phyloP scores from a whole-genome alignment of 352 stramenopile species.

The Globisporangium takayamanum region DNA sequence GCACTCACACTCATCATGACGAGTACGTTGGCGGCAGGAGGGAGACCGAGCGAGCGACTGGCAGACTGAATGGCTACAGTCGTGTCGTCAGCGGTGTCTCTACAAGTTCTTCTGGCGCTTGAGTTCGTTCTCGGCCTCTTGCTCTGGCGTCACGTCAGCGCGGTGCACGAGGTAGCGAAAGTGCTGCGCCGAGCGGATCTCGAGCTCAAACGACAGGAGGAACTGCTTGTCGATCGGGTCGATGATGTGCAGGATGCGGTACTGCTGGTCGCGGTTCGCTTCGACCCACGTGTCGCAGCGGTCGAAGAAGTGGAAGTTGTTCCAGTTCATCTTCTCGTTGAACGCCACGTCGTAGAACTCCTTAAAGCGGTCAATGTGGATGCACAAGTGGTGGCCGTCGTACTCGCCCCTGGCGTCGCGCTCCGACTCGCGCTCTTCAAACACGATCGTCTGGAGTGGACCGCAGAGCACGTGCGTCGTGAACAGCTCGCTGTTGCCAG shows the following conservation, averaged over 20 bases:
- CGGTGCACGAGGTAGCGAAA: slow-evolving; percentile 65
- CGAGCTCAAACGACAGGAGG: slow-evolving; percentile 61
- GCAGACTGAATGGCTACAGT: too few species aligned
- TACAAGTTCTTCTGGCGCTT: slow-evolving; percentile 59
- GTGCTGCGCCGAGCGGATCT: slow-evolving; percentile 64
- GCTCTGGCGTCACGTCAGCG: slow-evolving; percentile 37
- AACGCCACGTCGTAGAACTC: slow-evolving; percentile 49
- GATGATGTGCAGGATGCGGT: slow-evolving; percentile 59
- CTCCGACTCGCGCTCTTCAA: slow-evolving; percentile 50
- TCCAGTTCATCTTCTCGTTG: slow-evolving; percentile 64
- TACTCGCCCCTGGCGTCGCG: slow-evolving; percentile 55
- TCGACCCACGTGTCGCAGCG: slow-evolving; percentile 61
- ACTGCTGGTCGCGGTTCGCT: slow-evolving; percentile 63
- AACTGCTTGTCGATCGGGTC: slow-evolving; percentile 58
- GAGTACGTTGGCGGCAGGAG: background rate
- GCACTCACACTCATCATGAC: background rate
- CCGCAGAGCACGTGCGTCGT: slow-evolving; percentile 44
- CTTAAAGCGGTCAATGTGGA: slow-evolving; percentile 68
- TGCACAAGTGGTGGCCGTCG: slow-evolving; percentile 69
- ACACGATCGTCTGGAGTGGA: slow-evolving; percentile 53
- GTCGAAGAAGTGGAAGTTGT: slow-evolving; percentile 69
- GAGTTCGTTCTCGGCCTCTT: slow-evolving; percentile 46
- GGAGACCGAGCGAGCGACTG: background rate
- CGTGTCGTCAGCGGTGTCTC: background rate
- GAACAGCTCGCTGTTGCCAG: slow-evolving; percentile 19